These are phyloP conservation scores for Neurospora sp. DNA, from an alignment of 2,329 filamentous ascomycete species.

Conservation along the genomic window DNA sequence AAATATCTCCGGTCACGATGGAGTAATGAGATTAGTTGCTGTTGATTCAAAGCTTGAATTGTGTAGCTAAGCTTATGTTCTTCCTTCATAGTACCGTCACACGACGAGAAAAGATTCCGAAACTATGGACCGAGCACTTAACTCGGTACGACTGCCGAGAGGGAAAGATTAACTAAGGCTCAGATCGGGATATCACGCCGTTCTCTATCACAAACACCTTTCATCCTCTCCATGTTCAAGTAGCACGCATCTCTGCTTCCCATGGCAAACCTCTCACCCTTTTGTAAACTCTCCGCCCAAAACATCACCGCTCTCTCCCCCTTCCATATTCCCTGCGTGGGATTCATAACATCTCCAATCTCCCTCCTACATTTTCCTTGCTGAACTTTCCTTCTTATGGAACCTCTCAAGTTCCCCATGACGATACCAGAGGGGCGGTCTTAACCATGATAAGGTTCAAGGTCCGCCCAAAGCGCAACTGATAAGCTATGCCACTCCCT, in stretches of 20 bases:
- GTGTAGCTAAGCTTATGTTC: neutral
- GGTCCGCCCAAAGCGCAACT: neutral
- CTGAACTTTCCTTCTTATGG: neutral
- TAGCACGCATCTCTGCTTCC: too few relatives aligned
- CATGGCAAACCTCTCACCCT: too few relatives aligned
- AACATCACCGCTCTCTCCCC: neutral
- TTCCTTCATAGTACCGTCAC: neutral
- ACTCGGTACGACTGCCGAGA: neutral
- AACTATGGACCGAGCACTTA: neutral
- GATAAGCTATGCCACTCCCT: neutral
- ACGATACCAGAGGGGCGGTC: neutral
- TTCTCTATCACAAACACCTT: too few relatives aligned
- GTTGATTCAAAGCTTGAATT: neutral
- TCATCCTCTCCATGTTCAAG: too few relatives aligned
- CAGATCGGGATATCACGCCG: too few relatives aligned
- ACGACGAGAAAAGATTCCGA: neutral
- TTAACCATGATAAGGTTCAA: neutral
- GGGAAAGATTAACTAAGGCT: too few relatives aligned
- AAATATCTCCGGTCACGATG: neutral
- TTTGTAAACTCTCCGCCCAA: neutral
- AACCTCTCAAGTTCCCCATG: neutral
- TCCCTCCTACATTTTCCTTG: neutral
- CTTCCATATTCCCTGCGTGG: neutral
- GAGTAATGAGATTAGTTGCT: neutral
- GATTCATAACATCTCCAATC: neutral